phyloP scores from a whole-genome alignment of 2,329 filamentous ascomycete genomes.

The Pseudogymnoascus sp. region DNA sequence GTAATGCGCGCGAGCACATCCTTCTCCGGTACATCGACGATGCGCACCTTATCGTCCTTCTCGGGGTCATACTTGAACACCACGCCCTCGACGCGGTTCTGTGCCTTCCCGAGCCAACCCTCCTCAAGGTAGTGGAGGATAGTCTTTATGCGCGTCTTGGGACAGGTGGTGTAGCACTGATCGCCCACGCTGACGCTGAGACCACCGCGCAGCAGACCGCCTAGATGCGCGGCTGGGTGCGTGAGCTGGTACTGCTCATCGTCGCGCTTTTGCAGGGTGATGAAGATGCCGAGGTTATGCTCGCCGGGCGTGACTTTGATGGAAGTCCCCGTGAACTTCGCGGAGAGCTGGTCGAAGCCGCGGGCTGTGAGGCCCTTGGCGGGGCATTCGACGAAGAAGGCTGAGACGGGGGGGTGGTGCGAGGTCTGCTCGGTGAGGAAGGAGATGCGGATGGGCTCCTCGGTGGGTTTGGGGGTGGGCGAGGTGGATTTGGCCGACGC shows the following conservation, averaged over 20 bases:
- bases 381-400: slow-evolving; percentile 87
- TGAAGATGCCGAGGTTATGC: slow-evolving; percentile 93
- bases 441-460: slow-evolving; percentile 63
- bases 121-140: slow-evolving; percentile 92
- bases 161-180: slow-evolving; percentile 77
- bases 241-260: slow-evolving; percentile 92
- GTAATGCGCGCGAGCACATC: slow-evolving; percentile 76
- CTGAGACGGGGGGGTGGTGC: slow-evolving; percentile 93
- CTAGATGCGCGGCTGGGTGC: slow-evolving; percentile 87
- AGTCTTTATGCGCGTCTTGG: slow-evolving; percentile 82
- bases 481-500: slow-evolving; percentile 22
- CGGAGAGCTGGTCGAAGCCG: slow-evolving; percentile 92
- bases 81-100: slow-evolving; percentile 85
- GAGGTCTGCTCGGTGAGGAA: slow-evolving; percentile 97
- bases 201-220: slow-evolving; percentile 78
- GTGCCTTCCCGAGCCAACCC: slow-evolving; percentile 84
- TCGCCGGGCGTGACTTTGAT: slow-evolving; percentile 85
- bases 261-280: slow-evolving; percentile 69
- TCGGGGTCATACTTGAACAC: slow-evolving; percentile 85
- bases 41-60: slow-evolving; percentile 68
- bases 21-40: slow-evolving; percentile 79
- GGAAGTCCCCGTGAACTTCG: slow-evolving; percentile 94
- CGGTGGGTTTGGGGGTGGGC: slow-evolving; percentile 29
- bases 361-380: slow-evolving; percentile 80
- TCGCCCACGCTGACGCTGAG: slow-evolving; percentile 87